A percentile compares a stretch with the other conserved stretches of the same genome.
Evolutionary conservation across 768 basidiomycete genomes (phyloP).

Genomic region (Myochromella boudieri): DNA sequence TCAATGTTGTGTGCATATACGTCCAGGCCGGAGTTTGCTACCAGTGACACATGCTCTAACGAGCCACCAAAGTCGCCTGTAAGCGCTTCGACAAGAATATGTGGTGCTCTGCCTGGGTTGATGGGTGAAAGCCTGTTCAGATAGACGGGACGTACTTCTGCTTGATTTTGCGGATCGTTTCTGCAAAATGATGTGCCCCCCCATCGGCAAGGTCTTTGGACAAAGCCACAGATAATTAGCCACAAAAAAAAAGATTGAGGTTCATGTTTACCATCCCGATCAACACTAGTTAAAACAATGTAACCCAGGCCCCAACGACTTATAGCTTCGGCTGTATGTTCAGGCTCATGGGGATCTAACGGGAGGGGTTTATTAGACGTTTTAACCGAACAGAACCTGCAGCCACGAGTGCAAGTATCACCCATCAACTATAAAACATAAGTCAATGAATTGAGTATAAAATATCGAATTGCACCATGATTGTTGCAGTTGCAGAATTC

Average conservation of each 20-base stretch:
- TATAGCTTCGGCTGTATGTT: constrained; percentile 97
- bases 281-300: constrained; percentile 95
- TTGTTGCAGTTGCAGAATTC: constrained; percentile 91
- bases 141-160: constrained; percentile 62
- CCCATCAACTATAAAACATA: constrained; percentile 85
- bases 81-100: constrained; percentile 94
- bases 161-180: constrained; percentile 93
- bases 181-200: constrained; percentile 92
- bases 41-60: constrained; percentile 69
- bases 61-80: constrained; percentile 92
- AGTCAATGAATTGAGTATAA: constrained; percentile 2
- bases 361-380: constrained; percentile 88
- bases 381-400: constrained; percentile 96
- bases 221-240: constrained; percentile 3
- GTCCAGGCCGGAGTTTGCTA: constrained; percentile 92
- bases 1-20: constrained; percentile 99
- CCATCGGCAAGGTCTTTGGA: constrained; percentile 83
- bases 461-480: constrained; percentile 68
- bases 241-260: too few relatives aligned
- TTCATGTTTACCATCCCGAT: constrained; percentile 92
- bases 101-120: constrained; percentile 66
- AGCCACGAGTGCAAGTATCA: constrained; percentile 97
- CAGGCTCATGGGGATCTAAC: constrained; percentile 94
- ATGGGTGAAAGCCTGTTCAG: constrained; percentile 5
- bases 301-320: constrained; percentile 98